phyloP scores from a whole-genome alignment of 305 asterid genomes.

The Ilex paraguariensis region DNA sequence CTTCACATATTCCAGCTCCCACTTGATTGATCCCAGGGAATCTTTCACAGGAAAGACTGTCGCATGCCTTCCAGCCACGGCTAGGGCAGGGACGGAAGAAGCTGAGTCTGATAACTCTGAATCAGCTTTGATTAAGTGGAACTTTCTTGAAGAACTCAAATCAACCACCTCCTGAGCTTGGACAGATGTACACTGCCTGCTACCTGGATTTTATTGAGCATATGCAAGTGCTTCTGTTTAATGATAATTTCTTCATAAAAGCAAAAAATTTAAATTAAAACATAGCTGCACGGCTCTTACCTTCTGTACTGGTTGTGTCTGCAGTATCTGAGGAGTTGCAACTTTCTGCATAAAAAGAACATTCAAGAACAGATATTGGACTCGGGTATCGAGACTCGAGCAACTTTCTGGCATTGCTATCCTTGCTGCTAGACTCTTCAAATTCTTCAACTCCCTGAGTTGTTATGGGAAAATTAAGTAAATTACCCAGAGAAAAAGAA shows the following conservation, averaged over 20 bases:
- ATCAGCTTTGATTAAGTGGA: constrained; percentile 37
- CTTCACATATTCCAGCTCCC: constrained; percentile 68
- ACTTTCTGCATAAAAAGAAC: constrained; percentile 47
- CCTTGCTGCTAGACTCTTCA: constrained; percentile 23
- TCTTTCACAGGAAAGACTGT: constrained; percentile 8
- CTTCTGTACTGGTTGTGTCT: constrained; percentile 46
- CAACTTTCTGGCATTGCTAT: constrained; percentile 27
- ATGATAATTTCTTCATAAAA: neutral
- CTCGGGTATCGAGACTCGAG: constrained; percentile 57
- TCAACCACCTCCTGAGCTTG: constrained; percentile 52
- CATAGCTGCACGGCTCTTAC: constrained; percentile 22
- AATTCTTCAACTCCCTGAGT: constrained; percentile 36
- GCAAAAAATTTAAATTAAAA: neutral
- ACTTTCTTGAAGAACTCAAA: constrained; percentile 24
- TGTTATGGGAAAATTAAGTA: neutral
- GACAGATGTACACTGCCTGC: constrained; percentile 51
- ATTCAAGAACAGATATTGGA: constrained; percentile 79
- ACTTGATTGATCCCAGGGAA: constrained; percentile 11
- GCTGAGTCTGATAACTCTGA: constrained; percentile 79
- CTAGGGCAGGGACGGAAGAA: constrained; percentile 26
- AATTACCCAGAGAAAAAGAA: neutral
- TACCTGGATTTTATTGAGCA: constrained; percentile 37
- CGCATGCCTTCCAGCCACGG: constrained; percentile 16
- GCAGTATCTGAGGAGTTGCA: constrained; percentile 64
- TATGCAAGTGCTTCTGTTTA: constrained; percentile 2